A percentile compares a stretch with the other conserved stretches of the same genome.
These are phyloP conservation scores for Apostasia ramifera DNA, from an alignment of 106 monocot genomes.

Conservation along the genomic window DNA sequence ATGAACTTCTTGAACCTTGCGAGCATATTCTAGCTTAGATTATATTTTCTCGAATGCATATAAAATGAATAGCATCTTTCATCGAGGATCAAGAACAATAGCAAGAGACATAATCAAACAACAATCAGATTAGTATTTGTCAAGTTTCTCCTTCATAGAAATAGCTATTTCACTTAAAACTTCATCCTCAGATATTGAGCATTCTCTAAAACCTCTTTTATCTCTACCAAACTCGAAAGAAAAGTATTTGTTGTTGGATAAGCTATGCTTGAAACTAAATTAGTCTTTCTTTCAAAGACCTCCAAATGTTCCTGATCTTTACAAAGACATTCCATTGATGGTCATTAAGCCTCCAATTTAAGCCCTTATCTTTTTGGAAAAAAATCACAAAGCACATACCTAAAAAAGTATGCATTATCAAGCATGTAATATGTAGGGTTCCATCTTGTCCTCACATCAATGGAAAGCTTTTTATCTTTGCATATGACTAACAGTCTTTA, in stretches of 20 bases:
- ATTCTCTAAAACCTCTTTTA: not conserved
- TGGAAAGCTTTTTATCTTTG: not conserved
- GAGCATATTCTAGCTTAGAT: too few species aligned
- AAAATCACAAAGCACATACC: too few species aligned
- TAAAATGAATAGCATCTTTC: too few species aligned
- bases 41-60: too few species aligned
- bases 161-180: not conserved
- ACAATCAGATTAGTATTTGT: not conserved
- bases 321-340: not conserved
- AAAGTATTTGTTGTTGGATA: not conserved
- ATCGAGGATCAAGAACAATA: too few species aligned
- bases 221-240: not conserved
- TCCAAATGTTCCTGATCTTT: not conserved
- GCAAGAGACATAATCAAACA: too few species aligned
- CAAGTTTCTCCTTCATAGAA: not conserved
- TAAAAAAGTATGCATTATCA: not conserved
- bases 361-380: not conserved
- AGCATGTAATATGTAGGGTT: constrained; percentile 1
- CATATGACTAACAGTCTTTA: not conserved
- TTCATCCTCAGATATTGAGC: not conserved
- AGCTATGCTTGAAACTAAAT: not conserved
- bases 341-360: not conserved
- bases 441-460: not conserved
- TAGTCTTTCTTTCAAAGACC: not conserved
- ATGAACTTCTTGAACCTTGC: too few species aligned